These are phyloP conservation scores for Penicillium nucicola DNA, from an alignment of 495 filamentous ascomycete species.

Conservation along the genomic window DNA sequence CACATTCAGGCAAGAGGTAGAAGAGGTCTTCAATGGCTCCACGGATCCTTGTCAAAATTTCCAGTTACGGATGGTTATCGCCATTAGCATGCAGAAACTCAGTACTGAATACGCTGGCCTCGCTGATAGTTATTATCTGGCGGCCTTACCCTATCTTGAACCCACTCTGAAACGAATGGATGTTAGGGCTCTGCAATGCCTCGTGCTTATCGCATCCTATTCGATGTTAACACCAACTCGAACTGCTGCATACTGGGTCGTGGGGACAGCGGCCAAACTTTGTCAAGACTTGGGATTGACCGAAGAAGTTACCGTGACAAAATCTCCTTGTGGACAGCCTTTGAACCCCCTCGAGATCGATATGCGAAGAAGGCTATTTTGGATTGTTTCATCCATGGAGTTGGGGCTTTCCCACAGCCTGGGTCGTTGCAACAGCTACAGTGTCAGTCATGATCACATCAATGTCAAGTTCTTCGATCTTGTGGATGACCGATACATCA, in stretches of 20 bases:
- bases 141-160: constrained; percentile 78
- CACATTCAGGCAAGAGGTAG: constrained; percentile 68
- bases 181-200: constrained; percentile 83
- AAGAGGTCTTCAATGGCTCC: constrained; percentile 74
- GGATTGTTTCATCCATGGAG: constrained; percentile 84
- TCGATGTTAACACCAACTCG: constrained; percentile 86
- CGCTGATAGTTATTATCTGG: constrained; percentile 88
- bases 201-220: constrained; percentile 84
- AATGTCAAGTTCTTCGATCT: constrained; percentile 78
- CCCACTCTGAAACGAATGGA: constrained; percentile 75
- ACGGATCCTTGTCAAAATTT: constrained; percentile 81
- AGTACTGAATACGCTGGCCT: constrained; percentile 76
- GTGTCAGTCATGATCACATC: constrained; percentile 72
- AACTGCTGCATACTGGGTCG: constrained; percentile 86
- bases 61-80: constrained; percentile 80
- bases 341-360: constrained; percentile 72
- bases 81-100: constrained; percentile 87
- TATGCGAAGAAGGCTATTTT: constrained; percentile 82
- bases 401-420: constrained; percentile 81
- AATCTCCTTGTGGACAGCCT: constrained; percentile 42
- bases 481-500: constrained; percentile 77
- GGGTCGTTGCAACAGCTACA: constrained; percentile 78
- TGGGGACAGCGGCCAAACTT: constrained; percentile 79
- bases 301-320: constrained; percentile 77
- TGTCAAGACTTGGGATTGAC: constrained; percentile 81